These are phyloP conservation scores for Murraya koenigii DNA, from an alignment of 345 rosid genomes.

Conservation along the genomic window DNA sequence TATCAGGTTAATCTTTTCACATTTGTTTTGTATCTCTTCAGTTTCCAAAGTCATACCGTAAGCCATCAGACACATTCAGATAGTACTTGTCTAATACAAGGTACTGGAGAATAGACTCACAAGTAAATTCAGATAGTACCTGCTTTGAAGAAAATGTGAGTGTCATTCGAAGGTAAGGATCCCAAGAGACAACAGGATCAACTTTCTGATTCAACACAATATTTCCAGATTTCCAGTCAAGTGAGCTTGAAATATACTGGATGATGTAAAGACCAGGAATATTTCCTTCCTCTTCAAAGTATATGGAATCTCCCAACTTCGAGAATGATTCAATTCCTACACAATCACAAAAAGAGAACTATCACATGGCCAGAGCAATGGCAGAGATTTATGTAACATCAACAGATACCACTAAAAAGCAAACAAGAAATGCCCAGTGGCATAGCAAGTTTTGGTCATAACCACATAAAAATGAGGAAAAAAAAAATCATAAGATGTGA, in stretches of 20 bases:
- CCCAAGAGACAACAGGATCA: constrained; percentile 64
- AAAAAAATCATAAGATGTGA: neutral
- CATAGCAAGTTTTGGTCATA: neutral
- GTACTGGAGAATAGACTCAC: neutral
- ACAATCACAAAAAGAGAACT: neutral
- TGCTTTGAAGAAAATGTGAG: constrained; percentile 44
- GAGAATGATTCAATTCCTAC: constrained; percentile 92
- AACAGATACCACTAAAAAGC: neutral
- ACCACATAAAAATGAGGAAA: neutral
- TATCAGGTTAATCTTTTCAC: neutral
- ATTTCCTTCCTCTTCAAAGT: constrained; percentile 73
- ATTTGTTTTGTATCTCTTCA: neutral
- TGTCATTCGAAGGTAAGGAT: constrained; percentile 60
- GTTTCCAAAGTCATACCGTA: neutral
- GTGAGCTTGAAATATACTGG: constrained; percentile 79
- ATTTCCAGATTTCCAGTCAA: constrained; percentile 74
- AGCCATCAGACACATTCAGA: neutral
- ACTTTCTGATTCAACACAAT: constrained; percentile 58
- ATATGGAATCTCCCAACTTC: constrained; percentile 94
- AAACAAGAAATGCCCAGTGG: neutral
- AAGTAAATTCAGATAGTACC: constrained; percentile 28
- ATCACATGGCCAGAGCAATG: neutral
- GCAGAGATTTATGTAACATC: constrained; percentile 1
- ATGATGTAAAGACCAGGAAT: constrained; percentile 70
- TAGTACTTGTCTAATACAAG: neutral